Conservation (phyloP, 441 rosid species). For the Metrosideros polymorpha region DNA sequence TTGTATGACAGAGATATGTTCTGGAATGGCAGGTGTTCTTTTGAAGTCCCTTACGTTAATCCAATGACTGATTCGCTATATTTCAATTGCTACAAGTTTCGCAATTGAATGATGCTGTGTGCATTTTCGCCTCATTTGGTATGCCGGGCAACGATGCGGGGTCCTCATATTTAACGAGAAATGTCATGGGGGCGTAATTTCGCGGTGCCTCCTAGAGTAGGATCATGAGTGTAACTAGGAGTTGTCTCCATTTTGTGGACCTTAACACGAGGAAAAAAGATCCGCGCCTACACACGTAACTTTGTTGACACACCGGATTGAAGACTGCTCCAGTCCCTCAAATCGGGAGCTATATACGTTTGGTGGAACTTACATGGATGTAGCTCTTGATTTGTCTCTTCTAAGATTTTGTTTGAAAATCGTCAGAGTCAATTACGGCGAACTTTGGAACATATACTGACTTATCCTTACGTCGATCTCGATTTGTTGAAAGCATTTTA, state of each 20-base stretch:
- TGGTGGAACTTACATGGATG: neutral
- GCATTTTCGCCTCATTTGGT: neutral
- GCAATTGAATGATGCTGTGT: neutral
- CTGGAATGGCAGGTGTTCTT: neutral
- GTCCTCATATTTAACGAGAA: neutral
- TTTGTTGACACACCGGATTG: neutral
- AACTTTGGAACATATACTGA: neutral
- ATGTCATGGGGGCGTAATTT: neutral
- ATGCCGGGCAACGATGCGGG: neutral
- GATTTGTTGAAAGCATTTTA: neutral
- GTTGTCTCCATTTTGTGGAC: neutral
- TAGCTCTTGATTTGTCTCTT: neutral
- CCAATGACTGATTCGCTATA: neutral
- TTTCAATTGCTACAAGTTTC: neutral
- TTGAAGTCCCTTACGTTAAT: neutral
- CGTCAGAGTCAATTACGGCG: neutral
- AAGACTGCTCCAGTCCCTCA: neutral
- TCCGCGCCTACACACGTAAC: neutral
- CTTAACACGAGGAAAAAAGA: neutral
- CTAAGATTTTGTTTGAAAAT: neutral
- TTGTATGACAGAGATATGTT: neutral
- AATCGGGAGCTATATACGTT: neutral
- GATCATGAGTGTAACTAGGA: neutral
- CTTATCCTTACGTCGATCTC: neutral
- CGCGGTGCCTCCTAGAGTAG: neutral